Base-by-base conservation (phyloP, 805 yeast species). In the Candida tibetensis region DNA sequence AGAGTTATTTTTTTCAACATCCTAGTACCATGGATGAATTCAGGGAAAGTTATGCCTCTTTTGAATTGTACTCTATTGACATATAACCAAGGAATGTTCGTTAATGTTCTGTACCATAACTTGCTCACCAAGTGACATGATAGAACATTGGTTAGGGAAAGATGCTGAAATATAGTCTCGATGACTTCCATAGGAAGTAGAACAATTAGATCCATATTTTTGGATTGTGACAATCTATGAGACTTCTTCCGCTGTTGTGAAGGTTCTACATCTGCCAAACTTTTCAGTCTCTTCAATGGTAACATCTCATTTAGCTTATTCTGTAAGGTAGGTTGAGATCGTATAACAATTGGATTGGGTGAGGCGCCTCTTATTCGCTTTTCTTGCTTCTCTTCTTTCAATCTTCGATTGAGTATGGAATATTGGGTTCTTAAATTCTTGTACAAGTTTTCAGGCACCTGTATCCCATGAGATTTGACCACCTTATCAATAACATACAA, bases 401-500 rank as follows among this genome's bases (percentile, higher is more conserved):
- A 43, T 21, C 34, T 35, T 12, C 36, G 33, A 32, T 64, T 60
- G 16, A 64, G 42, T 8, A 38, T 39, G 6, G 34, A 32, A 40
- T 57, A 60, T 35, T 57, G 59, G 0, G 15, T 25, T 27, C 56
- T 53, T 39, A 69, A 43, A 17, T 42, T 55, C 1, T 41, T 38
- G 26, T 58, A 58, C 17, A 74, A 52, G 18, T 55, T 51, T 21
- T 58, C 57, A 14, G 68, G 66, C 12, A 69, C 62, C 10, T 38
- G 42, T 9, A 69, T 43, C 3, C 46, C 37, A 26, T 56, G 52
- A 32, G 57, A 52, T n/a, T 48, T 43, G 15, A 48, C 39, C 0
- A 66, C 71, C 8, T 41, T 44, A 17, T 60, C 61, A 5, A 75
- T 62, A n/a, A 48, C 52, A 32, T 57, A 54, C 2, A 70, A 30